Evolutionary conservation across 352 stramenopile species (phyloP), one percentile per base, ranked within the genome.

Genomic region (Globisporangium spinosum): DNA sequence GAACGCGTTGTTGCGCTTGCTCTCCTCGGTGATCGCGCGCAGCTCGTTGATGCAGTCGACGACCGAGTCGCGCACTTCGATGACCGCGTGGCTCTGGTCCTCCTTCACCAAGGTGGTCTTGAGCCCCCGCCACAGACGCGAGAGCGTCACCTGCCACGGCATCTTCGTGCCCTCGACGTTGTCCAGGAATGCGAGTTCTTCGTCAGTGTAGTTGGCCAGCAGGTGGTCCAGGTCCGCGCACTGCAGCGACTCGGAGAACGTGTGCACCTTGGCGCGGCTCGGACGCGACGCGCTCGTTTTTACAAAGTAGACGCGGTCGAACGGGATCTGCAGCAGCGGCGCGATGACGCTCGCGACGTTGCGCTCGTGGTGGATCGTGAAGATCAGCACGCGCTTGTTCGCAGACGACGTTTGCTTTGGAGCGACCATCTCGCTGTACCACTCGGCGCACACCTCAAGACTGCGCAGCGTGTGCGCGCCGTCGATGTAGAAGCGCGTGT

Each of bases 391-490:
- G 34, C 71, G 74, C 66, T 78, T 76, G 51, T 70, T 76, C 25
- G 64, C 32, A 20, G 58, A 34, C 7, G 55, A 27, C 32, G 57
- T 23, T 13, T 22, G 68, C 57, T 65, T 59, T 1, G 51, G n/a
- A n/a, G 63, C 63, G 7, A 35, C 58, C 57, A 53, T 58, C n/a
- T 67, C 55, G 15, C 35, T 38, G 58, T 79, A 97, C 91, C 91
- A 98, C 32, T 85, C 71, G 40, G 75, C 78, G 40, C 81, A 93
- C 27, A 79, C 89, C 67, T 84, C 77, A 15, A 98, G 76, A 63
- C 88, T 96, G 35, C 77, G 75, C 51, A 89, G 64, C 45, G 91
- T 98, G 77, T 98, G 91, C 7, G 90, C 91, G 25, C 91, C 91
- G 69, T 98, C 91, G 22, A 98, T 84, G 72, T 89, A 93, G 64